These are phyloP conservation scores for Debaryomycetaceae sp. DNA, from an alignment of 1,139 yeast genomes.

Conservation along the genomic window DNA sequence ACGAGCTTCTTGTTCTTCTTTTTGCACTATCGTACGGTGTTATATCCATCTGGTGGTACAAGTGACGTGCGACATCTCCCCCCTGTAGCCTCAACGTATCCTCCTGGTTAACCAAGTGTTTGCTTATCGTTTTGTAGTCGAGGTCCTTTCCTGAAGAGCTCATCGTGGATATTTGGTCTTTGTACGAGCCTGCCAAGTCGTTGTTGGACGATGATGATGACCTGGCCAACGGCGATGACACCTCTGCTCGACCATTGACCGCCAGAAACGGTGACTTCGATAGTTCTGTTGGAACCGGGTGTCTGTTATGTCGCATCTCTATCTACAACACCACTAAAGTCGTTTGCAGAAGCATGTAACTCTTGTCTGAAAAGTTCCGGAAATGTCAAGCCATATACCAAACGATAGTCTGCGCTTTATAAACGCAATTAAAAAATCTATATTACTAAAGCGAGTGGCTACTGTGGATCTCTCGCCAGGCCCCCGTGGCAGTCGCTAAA, in stretches of 20 bases:
- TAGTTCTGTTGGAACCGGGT: background rate
- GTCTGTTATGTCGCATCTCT: background rate
- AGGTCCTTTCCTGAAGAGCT: conserved; percentile 19
- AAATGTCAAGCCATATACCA: too few species aligned
- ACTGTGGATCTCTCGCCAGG: background rate
- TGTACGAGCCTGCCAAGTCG: conserved; percentile 7
- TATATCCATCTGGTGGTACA: conserved; percentile 37
- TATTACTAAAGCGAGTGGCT: background rate
- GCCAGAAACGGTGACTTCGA: background rate
- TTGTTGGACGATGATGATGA: background rate
- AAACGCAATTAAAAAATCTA: too few species aligned
- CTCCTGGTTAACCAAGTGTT: conserved; percentile 34
- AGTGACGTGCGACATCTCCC: conserved; percentile 68
- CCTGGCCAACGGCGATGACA: background rate
- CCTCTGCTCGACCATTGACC: background rate
- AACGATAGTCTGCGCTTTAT: too few species aligned
- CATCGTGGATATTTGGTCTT: conserved; percentile 23
- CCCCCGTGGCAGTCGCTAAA: background rate
- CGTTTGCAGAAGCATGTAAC: too few species aligned
- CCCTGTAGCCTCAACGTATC: conserved; percentile 54
- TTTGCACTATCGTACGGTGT: conserved; percentile 11
- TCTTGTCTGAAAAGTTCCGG: too few species aligned
- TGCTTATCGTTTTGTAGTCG: conserved; percentile 29
- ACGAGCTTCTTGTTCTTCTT: conserved; percentile 35
- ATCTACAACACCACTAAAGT: background rate